Evolutionary conservation across 805 yeast genomes (phyloP).

Genomic region (Yamadazyma olivae): DNA sequence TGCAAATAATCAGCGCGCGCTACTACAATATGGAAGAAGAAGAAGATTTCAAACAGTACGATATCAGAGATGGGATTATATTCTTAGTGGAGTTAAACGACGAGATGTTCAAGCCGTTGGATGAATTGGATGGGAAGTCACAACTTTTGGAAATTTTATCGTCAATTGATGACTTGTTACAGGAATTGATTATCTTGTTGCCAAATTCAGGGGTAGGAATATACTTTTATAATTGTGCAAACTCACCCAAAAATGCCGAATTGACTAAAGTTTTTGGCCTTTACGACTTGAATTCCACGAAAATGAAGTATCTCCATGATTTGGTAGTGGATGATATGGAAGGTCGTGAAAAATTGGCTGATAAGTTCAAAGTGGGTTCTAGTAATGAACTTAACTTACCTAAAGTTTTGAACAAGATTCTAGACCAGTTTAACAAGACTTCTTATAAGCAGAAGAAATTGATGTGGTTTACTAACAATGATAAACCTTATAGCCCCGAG

Average conservation of each 20-base stretch:
- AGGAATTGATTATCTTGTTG: constrained; percentile 59
- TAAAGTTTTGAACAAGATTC: constrained; percentile 46
- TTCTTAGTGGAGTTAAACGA: constrained; percentile 62
- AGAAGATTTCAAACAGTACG: constrained; percentile 33
- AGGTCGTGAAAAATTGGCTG: constrained; percentile 6
- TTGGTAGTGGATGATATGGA: constrained; percentile 41
- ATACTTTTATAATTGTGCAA: constrained; percentile 52
- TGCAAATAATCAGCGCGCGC: not conserved
- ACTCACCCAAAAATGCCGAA: constrained; percentile 35
- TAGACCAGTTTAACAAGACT: constrained; percentile 50
- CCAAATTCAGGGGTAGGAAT: constrained; percentile 78
- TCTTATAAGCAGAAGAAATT: constrained; percentile 58
- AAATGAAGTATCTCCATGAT: constrained; percentile 56
- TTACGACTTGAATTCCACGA: constrained; percentile 50
- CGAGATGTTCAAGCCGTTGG: constrained; percentile 35
- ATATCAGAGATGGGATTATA: constrained; percentile 59
- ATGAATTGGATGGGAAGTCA: constrained; percentile 34
- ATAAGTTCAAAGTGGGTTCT: constrained; percentile 10
- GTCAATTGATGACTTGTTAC: constrained; percentile 59
- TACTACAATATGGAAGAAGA: constrained; percentile 10
- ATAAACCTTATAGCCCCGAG: constrained; percentile 54
- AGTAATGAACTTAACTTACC: constrained; percentile 18
- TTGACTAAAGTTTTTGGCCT: constrained; percentile 51
- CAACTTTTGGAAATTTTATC: constrained; percentile 52
- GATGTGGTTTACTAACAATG: constrained; percentile 74